Conservation (phyloP, 2,329 filamentous ascomycete species). For the Lanzia echinophila region DNA sequence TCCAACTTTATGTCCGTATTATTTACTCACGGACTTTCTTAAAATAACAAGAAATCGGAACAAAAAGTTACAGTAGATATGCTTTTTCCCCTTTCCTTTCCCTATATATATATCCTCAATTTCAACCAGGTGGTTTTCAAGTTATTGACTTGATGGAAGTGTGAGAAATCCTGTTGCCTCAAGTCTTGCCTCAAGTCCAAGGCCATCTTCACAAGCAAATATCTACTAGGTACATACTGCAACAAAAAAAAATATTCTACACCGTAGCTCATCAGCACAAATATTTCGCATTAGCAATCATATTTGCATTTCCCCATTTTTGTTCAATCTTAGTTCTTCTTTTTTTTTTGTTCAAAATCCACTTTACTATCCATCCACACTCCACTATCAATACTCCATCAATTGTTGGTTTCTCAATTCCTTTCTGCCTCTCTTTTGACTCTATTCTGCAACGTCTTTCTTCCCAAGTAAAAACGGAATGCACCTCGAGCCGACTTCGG, state of each 20-base stretch:
- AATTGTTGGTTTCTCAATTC: background rate
- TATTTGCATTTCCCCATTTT: conserved; percentile 8
- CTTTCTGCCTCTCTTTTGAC: background rate
- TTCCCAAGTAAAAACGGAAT: conserved; percentile 1
- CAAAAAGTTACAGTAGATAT: background rate
- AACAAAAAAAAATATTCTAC: background rate
- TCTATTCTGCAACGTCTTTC: too few relatives aligned
- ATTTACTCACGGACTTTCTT: too few relatives aligned
- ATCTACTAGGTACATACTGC: background rate
- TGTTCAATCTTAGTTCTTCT: conserved; percentile 2
- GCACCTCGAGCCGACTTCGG: conserved; percentile 18
- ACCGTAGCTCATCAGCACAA: background rate
- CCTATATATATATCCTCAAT: background rate
- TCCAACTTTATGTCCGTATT: too few relatives aligned
- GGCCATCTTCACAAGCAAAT: conserved; percentile 1
- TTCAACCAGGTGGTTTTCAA: background rate
- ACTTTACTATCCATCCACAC: background rate
- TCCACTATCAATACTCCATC: background rate
- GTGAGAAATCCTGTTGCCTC: background rate
- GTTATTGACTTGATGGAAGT: background rate
- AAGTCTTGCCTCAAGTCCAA: background rate
- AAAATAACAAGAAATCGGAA: background rate
- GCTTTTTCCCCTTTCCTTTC: background rate
- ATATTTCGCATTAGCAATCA: background rate
- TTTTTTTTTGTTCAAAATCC: too few relatives aligned